These are phyloP conservation scores for Lodderomyces parapsilosis DNA, from an alignment of 1,139 yeast genomes.

Conservation along the genomic window DNA sequence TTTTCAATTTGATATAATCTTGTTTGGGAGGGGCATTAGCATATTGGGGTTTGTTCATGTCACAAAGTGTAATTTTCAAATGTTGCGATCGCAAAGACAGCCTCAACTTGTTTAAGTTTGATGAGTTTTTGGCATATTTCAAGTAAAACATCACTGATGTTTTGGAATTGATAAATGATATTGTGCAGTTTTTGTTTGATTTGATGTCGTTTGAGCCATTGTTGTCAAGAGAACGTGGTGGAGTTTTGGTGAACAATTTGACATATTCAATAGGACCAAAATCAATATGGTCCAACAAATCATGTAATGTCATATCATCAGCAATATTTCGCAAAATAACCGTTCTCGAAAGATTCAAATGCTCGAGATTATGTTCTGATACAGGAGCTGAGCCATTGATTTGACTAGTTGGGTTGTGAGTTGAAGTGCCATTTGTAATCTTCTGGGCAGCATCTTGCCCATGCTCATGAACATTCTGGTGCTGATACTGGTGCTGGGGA, in stretches of 20 bases:
- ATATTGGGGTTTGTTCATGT: conserved; percentile 14
- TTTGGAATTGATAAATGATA: conserved; percentile 41
- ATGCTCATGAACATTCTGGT: neutral
- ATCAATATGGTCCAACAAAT: conserved; percentile 35
- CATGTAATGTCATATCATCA: conserved; percentile 26
- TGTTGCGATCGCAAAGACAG: conserved; percentile 27
- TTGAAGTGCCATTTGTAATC: neutral
- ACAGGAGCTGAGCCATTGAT: neutral
- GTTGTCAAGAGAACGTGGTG: neutral
- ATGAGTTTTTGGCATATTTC: conserved; percentile 30
- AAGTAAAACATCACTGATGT: conserved; percentile 34
- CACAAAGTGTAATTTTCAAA: conserved; percentile 34
- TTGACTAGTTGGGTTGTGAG: neutral
- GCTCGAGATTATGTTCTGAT: neutral
- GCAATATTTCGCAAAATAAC: conserved; percentile 33
- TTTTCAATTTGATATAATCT: conserved; percentile 42
- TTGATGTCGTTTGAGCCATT: neutral
- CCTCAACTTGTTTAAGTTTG: conserved; percentile 28
- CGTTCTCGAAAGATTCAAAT: conserved; percentile 30
- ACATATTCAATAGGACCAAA: conserved; percentile 47
- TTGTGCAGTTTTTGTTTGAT: conserved; percentile 29
- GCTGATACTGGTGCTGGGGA: neutral
- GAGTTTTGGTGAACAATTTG: conserved; percentile 29
- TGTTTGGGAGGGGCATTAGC: conserved; percentile 16
- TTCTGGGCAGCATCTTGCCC: no score